Evolutionary conservation across 768 basidiomycete species (phyloP).

Genomic region (Sarcodon aspratus): DNA sequence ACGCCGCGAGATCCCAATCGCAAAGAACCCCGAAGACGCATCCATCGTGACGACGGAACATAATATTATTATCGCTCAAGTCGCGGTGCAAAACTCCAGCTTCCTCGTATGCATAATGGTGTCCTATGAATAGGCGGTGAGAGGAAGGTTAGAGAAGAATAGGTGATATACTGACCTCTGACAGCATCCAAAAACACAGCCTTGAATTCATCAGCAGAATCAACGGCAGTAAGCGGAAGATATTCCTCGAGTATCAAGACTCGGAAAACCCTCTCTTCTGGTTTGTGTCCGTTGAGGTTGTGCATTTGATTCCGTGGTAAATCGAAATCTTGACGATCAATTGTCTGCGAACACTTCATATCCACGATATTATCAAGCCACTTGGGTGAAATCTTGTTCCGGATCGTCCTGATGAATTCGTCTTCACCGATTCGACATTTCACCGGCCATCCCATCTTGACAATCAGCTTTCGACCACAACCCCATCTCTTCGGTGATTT

Average conservation of each 20-base stretch:
- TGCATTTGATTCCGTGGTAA: background rate
- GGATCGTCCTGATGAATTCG: too few relatives aligned
- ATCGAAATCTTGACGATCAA: background rate
- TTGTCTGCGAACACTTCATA: too few relatives aligned
- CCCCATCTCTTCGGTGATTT: background rate
- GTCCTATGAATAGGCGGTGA: conserved; percentile 2
- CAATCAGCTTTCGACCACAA: background rate
- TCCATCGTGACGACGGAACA: conserved; percentile 2
- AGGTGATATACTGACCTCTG: too few relatives aligned
- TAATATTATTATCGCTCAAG: conserved; percentile 9
- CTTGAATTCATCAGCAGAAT: too few relatives aligned
- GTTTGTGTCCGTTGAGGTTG: background rate
- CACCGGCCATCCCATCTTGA: conserved; percentile 3
- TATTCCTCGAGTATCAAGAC: background rate
- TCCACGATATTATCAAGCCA: too few relatives aligned
- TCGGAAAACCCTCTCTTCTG: background rate
- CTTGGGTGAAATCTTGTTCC: too few relatives aligned
- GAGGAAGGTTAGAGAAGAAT: too few relatives aligned
- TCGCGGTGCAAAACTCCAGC: conserved; percentile 7
- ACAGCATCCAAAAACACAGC: too few relatives aligned
- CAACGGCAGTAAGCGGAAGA: background rate
- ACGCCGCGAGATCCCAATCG: conserved; percentile 3
- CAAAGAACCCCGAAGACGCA: background rate
- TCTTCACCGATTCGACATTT: background rate
- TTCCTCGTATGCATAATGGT: conserved; percentile 5